These are phyloP conservation scores for Bacidia rubella DNA, from an alignment of 495 filamentous ascomycete species.

Conservation along the genomic window DNA sequence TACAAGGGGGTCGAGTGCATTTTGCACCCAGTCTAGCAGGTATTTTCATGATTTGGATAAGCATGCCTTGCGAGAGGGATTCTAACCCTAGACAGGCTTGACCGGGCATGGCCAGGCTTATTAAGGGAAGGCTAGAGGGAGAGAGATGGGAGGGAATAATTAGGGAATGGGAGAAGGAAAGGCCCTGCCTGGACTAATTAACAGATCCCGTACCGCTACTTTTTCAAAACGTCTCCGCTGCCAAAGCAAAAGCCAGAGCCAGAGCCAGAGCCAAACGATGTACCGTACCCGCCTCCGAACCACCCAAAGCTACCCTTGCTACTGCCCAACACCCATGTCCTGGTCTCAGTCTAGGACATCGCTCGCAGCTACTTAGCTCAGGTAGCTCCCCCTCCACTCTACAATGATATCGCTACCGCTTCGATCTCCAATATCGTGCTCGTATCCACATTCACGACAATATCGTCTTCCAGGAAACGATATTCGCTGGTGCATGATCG, in stretches of 20 bases:
- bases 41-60: neutral
- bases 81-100: neutral
- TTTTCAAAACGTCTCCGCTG: constrained; percentile 7
- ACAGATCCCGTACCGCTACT: constrained; percentile 6
- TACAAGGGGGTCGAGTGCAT: neutral
- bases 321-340: constrained; percentile 1
- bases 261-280: neutral
- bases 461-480: neutral
- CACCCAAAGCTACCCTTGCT: neutral
- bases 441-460: neutral
- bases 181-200: neutral
- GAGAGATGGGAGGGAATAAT: constrained; percentile 1
- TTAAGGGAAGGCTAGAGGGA: constrained; percentile 6
- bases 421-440: neutral
- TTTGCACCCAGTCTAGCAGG: neutral
- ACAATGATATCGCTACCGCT: neutral
- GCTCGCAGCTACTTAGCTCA: constrained; percentile 2
- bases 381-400: constrained; percentile 3
- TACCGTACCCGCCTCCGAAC: constrained; percentile 7
- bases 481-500: neutral
- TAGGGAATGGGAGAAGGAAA: neutral
- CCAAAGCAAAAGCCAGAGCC: neutral
- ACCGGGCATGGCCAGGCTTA: neutral
- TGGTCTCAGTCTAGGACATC: neutral
- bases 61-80: too few relatives aligned